phyloP scores from a whole-genome alignment of 768 basidiomycete genomes.

The Amanita polypyramis region DNA sequence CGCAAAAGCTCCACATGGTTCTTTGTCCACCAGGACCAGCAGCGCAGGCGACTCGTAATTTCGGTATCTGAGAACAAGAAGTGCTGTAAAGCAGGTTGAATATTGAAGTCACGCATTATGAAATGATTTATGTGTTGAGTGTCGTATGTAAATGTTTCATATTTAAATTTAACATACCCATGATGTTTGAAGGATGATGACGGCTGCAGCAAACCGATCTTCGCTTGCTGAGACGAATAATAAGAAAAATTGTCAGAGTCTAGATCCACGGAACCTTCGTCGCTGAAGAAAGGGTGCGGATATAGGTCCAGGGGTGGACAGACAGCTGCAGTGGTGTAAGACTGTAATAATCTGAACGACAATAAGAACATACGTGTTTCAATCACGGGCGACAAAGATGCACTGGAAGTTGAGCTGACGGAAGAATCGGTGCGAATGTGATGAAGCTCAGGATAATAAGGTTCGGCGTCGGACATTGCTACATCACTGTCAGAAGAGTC shows the following conservation, averaged over 20 bases:
- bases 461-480: conserved; percentile 63
- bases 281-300: conserved; percentile 41
- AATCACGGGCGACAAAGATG: conserved; percentile 34
- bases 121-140: too few relatives aligned
- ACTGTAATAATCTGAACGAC: not conserved
- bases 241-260: conserved; percentile 35
- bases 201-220: conserved; percentile 63
- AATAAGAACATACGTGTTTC: conserved; percentile 34
- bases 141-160: not conserved
- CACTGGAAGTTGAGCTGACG: conserved; percentile 45
- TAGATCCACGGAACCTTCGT: conserved; percentile 35
- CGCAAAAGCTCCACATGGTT: conserved; percentile 84
- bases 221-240: conserved; percentile 31
- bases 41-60: conserved; percentile 71
- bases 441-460: conserved; percentile 37
- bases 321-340: conserved; percentile 19
- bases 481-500: conserved; percentile 51
- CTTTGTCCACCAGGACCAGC: conserved; percentile 57
- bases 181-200: conserved; percentile 52
- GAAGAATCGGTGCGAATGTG: conserved; percentile 59
- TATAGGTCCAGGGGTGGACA: conserved; percentile 60
- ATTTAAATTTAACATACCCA: conserved; percentile 37
- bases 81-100: conserved; percentile 26
- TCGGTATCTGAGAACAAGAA: conserved; percentile 72
- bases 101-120: not conserved